Percentiles rank a stretch among this genome's conserved stretches.
phyloP scores from a whole-genome alignment of 2,329 filamentous ascomycete genomes.

The Fusarium neocosmosporiellum region DNA sequence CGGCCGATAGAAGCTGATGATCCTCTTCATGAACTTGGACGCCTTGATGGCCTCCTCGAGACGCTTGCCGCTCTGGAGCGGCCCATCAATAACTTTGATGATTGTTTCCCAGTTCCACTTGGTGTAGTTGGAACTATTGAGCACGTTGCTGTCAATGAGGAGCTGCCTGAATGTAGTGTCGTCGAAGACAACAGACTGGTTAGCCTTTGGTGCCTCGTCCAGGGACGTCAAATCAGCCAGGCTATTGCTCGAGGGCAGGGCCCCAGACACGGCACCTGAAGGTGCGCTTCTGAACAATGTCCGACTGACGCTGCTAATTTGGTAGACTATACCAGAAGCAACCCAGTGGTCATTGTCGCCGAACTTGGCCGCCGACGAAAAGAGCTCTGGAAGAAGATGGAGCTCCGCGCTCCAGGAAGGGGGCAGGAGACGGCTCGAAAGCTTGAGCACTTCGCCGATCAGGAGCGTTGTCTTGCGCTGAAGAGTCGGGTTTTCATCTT shows the following conservation, averaged over 20 bases:
- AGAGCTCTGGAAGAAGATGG: constrained; percentile 88
- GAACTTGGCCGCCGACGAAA: constrained; percentile 80
- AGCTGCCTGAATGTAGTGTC: constrained; percentile 74
- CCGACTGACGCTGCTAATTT: constrained; percentile 96
- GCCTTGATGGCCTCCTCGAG: constrained; percentile 94
- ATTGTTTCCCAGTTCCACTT: constrained; percentile 99
- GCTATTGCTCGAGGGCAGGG: constrained; percentile 57
- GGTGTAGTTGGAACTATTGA: constrained; percentile 87
- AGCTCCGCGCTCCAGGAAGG: constrained; percentile 83
- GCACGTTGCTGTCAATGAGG: constrained; percentile 82
- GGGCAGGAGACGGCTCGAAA: constrained; percentile 87
- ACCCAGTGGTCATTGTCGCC: constrained; percentile 78
- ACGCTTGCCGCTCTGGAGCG: constrained; percentile 88
- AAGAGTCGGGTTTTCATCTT: constrained; percentile 74
- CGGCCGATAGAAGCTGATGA: constrained; percentile 94
- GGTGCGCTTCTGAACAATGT: constrained; percentile 85
- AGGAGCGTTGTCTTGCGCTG: constrained; percentile 91
- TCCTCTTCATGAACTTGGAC: constrained; percentile 94
- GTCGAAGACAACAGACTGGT: constrained; percentile 61
- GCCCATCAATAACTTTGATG: constrained; percentile 89
- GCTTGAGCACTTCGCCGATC: constrained; percentile 89
- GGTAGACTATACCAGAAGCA: constrained; percentile 92
- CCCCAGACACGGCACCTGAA: constrained; percentile 52
- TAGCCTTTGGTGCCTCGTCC: constrained; percentile 67
- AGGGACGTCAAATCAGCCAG: constrained; percentile 61